Evolutionary conservation across 306 rosid genomes (phyloP), one percentile per base, ranked within the genome.

Genomic region (Prunus fruticosa): DNA sequence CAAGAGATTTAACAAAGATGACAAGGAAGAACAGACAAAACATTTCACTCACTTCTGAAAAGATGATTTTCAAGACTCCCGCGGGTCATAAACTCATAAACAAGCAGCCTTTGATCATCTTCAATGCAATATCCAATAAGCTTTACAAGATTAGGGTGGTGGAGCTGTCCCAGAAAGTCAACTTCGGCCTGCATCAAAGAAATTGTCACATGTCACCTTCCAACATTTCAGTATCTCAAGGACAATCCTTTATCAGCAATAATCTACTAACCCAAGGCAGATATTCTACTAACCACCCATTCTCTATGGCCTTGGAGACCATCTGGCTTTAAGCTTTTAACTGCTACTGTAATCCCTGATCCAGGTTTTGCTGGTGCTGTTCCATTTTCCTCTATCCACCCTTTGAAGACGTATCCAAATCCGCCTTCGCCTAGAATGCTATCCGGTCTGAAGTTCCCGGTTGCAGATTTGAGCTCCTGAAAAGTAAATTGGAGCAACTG

Each of bases 301-400:
- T 94, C 98, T 90, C 98, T 91, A 80, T 94, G 98, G 80, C 98
- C 98, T 73, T 94, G 98, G 67, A 94, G 98, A 61, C 96, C 98
- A 79, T 93, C 98, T 46, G 91, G 94, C 83, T 93, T 93, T 84
- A 93, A 87, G 89, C 93, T 93, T 87, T 93, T 93, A 63, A 93
- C 96, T 67, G 98, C 98, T 67, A 93, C 98, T 0, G 98, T 91
- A 81, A 93, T 49, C 57, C 98, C 98, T 3, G 98, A 86, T 15
- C 98, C 98, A 0, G 98, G 98, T 73, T 91, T 93, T 0, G 98
- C 97, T 3, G 98, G 98, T 25, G 94, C 97, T 2, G 98, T 93
- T 76, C 98, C 98, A 81, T 86, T 91, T 82, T 91, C 98, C 86
- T 90, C 98, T 62, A 94, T 91, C 98, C 98, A 94, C 50, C 98